These are phyloP conservation scores for Plenodomus biglobosus DNA, from an alignment of 2,329 filamentous ascomycete species.

Conservation along the genomic window DNA sequence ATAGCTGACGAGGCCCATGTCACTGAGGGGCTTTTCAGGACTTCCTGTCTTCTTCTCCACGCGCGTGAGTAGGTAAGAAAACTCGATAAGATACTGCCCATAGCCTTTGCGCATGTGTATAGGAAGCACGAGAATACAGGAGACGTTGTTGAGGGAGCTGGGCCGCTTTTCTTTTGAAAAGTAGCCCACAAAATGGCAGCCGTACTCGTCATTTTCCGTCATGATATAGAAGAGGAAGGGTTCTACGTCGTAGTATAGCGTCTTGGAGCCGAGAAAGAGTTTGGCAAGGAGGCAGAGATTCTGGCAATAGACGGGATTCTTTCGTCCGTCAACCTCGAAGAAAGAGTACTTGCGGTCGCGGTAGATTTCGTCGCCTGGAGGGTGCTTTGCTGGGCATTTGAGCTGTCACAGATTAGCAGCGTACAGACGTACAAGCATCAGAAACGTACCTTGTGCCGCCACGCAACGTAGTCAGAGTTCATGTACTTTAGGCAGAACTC, in stretches of 20 bases:
- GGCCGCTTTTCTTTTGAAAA: slow-evolving; percentile 98
- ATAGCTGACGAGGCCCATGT: slow-evolving; percentile 97
- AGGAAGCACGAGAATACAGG: slow-evolving; percentile 91
- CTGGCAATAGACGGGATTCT: slow-evolving; percentile 98
- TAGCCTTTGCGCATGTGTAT: slow-evolving; percentile 98
- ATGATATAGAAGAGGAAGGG: slow-evolving; percentile 97
- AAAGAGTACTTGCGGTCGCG: slow-evolving; percentile 87
- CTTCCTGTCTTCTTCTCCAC: slow-evolving; percentile 93
- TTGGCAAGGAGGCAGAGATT: slow-evolving; percentile 96
- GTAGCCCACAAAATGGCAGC: slow-evolving; percentile 98
- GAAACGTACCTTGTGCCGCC: slow-evolving; percentile 74
- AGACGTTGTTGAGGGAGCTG: slow-evolving; percentile 95
- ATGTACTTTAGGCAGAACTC: slow-evolving; percentile 99
- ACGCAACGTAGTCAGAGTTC: slow-evolving; percentile 98
- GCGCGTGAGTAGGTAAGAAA: slow-evolving; percentile 92
- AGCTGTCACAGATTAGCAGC: slow-evolving; percentile 33
- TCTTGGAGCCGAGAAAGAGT: slow-evolving; percentile 97
- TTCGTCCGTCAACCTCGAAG: slow-evolving; percentile 95
- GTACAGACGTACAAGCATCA: background rate
- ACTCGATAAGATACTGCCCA: slow-evolving; percentile 94
- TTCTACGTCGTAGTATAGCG: slow-evolving; percentile 95
- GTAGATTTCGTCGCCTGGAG: slow-evolving; percentile 97
- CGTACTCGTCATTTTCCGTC: slow-evolving; percentile 86
- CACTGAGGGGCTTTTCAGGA: slow-evolving; percentile 93
- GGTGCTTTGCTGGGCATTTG: slow-evolving; percentile 95